Evolutionary conservation across 1,284 basidiomycete species (phyloP).

Genomic region (Pyrrhoderma lamaoense): DNA sequence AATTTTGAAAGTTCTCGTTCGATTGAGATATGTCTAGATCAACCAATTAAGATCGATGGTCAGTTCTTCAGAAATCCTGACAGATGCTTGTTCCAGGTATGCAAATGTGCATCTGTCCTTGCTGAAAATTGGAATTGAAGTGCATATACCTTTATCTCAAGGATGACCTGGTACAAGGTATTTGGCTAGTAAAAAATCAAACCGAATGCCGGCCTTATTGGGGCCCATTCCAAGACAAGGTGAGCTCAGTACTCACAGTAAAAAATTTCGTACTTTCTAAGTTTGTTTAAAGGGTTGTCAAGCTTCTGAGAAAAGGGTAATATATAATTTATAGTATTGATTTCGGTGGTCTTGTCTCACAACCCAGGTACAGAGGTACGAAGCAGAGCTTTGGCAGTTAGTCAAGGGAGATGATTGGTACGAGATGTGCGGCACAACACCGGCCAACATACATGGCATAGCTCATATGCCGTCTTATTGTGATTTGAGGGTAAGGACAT

Average conservation of each 20-base stretch:
- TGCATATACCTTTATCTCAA: neutral
- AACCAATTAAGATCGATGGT: conserved; percentile 5
- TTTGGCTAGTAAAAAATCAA: conserved; percentile 4
- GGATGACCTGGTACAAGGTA: neutral
- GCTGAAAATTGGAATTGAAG: too few species aligned
- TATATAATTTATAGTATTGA: too few species aligned
- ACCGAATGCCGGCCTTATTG: conserved; percentile 6
- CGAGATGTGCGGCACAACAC: conserved; percentile 8
- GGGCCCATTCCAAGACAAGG: conserved; percentile 2
- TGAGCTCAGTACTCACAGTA: neutral
- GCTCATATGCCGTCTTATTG: neutral
- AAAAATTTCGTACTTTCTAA: neutral
- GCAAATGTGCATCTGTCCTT: neutral
- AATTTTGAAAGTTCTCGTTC: neutral
- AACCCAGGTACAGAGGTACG: neutral
- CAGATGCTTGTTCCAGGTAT: conserved; percentile 1
- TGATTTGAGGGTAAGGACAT: neutral
- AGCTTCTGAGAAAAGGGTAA: conserved; percentile 7
- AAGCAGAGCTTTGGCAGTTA: conserved; percentile 6
- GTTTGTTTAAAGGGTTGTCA: conserved; percentile 5
- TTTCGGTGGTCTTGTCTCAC: too few species aligned
- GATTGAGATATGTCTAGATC: conserved; percentile 4
- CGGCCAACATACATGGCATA: neutral
- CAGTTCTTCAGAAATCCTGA: conserved; percentile 3
- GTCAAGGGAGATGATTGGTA: conserved; percentile 1